A percentile compares a stretch with the other conserved stretches of the same genome.
Conservation (phyloP, 345 rosid species). For the Cardamine chenopodiifolia region DNA sequence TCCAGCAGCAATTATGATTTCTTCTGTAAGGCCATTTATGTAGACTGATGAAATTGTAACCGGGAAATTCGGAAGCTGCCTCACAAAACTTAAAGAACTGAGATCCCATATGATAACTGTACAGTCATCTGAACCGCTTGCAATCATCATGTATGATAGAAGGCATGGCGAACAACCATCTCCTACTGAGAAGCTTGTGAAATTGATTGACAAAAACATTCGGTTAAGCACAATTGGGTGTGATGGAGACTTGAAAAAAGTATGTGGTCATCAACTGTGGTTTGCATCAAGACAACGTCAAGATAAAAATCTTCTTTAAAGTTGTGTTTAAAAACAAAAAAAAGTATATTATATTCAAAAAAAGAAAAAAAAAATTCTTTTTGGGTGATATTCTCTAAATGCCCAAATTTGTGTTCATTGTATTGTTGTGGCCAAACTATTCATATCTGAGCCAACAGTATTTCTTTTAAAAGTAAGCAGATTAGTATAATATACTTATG, state of each 20-base stretch:
- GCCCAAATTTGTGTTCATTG: background rate
- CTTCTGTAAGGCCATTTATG: constrained; percentile 85
- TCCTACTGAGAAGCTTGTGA: no score
- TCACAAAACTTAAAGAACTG: constrained; percentile 67
- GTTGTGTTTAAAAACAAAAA: no score
- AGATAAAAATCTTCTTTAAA: no score
- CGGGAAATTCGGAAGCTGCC: constrained; percentile 80
- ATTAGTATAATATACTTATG: background rate
- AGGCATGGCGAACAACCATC: no score
- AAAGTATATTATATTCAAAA: no score
- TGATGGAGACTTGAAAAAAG: no score
- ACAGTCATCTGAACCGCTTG: constrained; percentile 91
- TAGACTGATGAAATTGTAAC: constrained; percentile 76
- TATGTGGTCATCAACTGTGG: no score
- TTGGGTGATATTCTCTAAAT: background rate
- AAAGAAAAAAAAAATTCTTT: no score
- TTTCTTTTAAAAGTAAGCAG: no score
- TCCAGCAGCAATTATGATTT: constrained; percentile 88
- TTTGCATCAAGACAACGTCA: no score
- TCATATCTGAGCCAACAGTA: background rate
- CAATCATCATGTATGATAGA: constrained; percentile 92
- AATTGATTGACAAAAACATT: no score
- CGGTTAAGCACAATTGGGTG: no score
- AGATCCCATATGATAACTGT: constrained; percentile 93
- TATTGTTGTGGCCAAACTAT: background rate